Conservation (phyloP, 768 basidiomycete genomes). For the Suillus paluster region DNA sequence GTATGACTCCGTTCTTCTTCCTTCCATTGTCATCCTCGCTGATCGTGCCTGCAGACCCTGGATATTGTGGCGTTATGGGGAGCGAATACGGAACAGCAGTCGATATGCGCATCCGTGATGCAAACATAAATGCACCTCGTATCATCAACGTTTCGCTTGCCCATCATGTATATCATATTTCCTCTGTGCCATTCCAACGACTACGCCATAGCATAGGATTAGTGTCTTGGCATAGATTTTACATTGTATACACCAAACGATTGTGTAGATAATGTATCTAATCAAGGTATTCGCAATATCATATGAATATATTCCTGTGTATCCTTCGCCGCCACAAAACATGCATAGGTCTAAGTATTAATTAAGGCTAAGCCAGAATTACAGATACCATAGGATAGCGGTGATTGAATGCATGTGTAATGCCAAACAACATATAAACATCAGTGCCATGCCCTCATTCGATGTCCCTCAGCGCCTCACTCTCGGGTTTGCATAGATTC, state of each 20-base stretch:
- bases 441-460: background rate
- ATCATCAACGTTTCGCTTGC: too few species aligned
- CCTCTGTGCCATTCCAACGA: too few species aligned
- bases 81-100: too few species aligned
- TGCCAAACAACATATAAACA: background rate
- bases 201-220: background rate
- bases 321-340: background rate
- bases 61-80: too few species aligned
- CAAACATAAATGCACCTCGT: too few species aligned
- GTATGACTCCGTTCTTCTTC: too few species aligned
- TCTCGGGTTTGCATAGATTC: background rate
- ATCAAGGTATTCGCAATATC: background rate
- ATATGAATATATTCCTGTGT: too few species aligned
- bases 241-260: constrained; percentile 1
- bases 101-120: too few species aligned
- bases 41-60: too few species aligned
- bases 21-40: too few species aligned
- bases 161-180: too few species aligned
- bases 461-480: background rate
- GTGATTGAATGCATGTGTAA: background rate
- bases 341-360: background rate
- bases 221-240: background rate
- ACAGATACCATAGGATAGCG: background rate
- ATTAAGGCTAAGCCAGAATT: background rate
- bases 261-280: constrained; percentile 5